Conservation (phyloP, 495 filamentous ascomycete species). For the Astrothelium macrocarpum region DNA sequence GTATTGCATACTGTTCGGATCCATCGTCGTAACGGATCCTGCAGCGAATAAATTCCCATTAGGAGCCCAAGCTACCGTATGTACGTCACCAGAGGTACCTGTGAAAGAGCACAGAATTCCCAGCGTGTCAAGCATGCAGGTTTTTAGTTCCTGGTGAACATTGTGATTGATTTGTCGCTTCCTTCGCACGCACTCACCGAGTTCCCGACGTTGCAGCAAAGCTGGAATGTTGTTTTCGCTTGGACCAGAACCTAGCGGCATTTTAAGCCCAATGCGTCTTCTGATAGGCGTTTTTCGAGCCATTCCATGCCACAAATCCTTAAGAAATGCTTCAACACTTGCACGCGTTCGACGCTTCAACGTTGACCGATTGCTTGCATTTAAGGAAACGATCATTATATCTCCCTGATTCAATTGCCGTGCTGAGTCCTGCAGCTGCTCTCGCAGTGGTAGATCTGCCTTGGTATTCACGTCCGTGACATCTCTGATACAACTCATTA, state of each 20-base stretch:
- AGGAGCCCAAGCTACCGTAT: constrained; percentile 46
- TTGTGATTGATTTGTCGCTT: background rate
- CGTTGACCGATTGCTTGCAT: background rate
- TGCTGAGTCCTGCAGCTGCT: background rate
- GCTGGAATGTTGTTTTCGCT: background rate
- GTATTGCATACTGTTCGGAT: constrained; percentile 71
- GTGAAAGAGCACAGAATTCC: constrained; percentile 24
- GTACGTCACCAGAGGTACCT: constrained; percentile 47
- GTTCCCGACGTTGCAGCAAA: background rate
- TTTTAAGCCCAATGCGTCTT: background rate
- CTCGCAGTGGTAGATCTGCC: background rate
- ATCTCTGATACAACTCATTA: background rate
- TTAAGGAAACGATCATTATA: background rate
- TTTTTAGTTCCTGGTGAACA: constrained; percentile 4
- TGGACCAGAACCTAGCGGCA: background rate
- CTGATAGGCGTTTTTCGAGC: background rate
- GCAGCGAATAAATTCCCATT: constrained; percentile 35
- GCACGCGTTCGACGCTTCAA: background rate
- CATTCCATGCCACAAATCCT: background rate
- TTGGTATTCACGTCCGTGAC: background rate
- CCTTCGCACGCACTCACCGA: background rate
- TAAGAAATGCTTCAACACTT: background rate
- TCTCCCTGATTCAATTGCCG: background rate
- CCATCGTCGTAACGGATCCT: constrained; percentile 65
- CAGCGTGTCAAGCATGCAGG: constrained; percentile 21